Evolutionary conservation across 1,284 basidiomycete genomes (phyloP).

Genomic region (Cutaneotrichosporon dermatis): DNA sequence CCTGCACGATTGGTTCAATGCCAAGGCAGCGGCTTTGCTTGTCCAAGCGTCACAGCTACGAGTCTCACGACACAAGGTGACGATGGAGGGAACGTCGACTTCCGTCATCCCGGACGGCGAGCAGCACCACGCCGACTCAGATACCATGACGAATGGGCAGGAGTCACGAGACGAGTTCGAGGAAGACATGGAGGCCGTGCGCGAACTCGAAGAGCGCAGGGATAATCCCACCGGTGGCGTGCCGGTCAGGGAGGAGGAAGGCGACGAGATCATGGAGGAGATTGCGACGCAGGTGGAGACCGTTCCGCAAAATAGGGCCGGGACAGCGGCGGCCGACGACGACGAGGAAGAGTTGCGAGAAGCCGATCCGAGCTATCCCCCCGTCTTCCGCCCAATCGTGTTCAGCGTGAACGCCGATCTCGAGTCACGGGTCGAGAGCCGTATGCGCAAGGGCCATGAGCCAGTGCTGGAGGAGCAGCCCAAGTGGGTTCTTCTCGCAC

Average conservation of each 20-base stretch:
- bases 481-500: constrained; percentile 84
- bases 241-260: constrained; percentile 26
- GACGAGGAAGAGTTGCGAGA: constrained; percentile 63
- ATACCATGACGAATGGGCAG: constrained; percentile 23
- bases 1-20: constrained; percentile 47
- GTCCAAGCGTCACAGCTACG: constrained; percentile 54
- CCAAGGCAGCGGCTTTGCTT: constrained; percentile 76
- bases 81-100: constrained; percentile 63
- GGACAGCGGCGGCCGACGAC: constrained; percentile 42
- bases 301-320: constrained; percentile 16
- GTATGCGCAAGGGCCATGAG: constrained; percentile 75
- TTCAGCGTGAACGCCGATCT: constrained; percentile 35
- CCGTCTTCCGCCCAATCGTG: constrained; percentile 37
- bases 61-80: constrained; percentile 25
- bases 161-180: constrained; percentile 25
- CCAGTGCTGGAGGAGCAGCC: constrained; percentile 89
- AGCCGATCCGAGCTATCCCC: constrained; percentile 19
- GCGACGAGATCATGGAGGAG: constrained; percentile 42
- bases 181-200: constrained; percentile 43
- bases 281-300: constrained; percentile 42
- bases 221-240: constrained; percentile 15
- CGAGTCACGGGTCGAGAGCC: constrained; percentile 44
- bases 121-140: constrained; percentile 6
- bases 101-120: constrained; percentile 52
- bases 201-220: constrained; percentile 27